These are phyloP conservation scores for Mortierella sp. DNA, from an alignment of 371 early-diverging fungal species.

Conservation along the genomic window DNA sequence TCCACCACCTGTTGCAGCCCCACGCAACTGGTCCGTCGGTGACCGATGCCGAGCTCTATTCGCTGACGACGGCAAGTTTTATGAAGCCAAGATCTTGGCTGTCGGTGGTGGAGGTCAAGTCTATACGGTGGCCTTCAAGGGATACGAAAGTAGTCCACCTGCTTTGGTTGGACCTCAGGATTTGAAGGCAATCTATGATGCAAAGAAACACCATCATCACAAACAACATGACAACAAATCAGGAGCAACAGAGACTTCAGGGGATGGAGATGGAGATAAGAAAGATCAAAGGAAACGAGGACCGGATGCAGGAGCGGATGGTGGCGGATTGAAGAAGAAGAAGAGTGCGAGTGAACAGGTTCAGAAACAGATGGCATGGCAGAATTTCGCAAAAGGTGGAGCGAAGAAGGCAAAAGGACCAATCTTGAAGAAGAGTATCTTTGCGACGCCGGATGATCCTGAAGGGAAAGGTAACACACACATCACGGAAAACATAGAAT, in stretches of 20 bases:
- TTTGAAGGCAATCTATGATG: slow-evolving; percentile 58
- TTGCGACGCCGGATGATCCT: slow-evolving; percentile 75
- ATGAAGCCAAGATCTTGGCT: slow-evolving; percentile 77
- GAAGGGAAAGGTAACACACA: slow-evolving; percentile 76
- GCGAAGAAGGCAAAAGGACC: slow-evolving; percentile 63
- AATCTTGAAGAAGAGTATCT: slow-evolving; percentile 71
- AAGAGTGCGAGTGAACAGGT: slow-evolving; percentile 67
- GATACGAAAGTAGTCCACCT: slow-evolving; percentile 72
- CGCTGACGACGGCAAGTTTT: slow-evolving; percentile 75
- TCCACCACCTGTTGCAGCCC: slow-evolving; percentile 5
- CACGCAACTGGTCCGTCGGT: slow-evolving; percentile 63
- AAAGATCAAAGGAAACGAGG: slow-evolving; percentile 23
- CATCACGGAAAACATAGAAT: not conserved
- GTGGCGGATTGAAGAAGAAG: slow-evolving; percentile 56
- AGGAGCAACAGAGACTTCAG: slow-evolving; percentile 55
- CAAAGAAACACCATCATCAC: slow-evolving; percentile 33
- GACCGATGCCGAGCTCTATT: slow-evolving; percentile 77
- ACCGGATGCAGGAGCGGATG: slow-evolving; percentile 35
- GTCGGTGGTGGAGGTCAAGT: slow-evolving; percentile 72
- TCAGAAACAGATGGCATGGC: slow-evolving; percentile 84
- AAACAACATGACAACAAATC: slow-evolving; percentile 39
- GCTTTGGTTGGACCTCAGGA: slow-evolving; percentile 60
- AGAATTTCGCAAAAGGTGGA: slow-evolving; percentile 74
- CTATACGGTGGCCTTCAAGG: slow-evolving; percentile 80
- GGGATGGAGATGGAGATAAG: slow-evolving; percentile 47